A percentile compares a stretch with the other conserved stretches of the same genome.
Evolutionary conservation across 2,329 filamentous ascomycete genomes (phyloP).

Genomic region (Trichoderma semiorbis): DNA sequence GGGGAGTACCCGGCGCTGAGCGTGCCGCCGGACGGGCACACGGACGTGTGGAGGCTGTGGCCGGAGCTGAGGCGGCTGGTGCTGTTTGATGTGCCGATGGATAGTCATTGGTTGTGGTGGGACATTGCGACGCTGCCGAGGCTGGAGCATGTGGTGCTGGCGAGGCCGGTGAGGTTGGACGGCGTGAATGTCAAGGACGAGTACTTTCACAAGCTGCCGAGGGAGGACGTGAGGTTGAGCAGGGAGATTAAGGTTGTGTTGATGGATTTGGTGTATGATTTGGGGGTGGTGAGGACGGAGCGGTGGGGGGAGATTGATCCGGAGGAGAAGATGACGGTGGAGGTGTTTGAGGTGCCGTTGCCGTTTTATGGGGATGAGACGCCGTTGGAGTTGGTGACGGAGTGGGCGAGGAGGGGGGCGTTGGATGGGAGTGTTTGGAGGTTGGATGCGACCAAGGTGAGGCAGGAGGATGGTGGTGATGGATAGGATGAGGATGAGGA

Average conservation of each 20-base stretch:
- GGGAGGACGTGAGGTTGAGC: conserved; percentile 27
- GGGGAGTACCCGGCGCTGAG: conserved; percentile 44
- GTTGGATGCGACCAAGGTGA: conserved; percentile 27
- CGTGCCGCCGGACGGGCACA: conserved; percentile 29
- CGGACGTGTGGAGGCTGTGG: conserved; percentile 44
- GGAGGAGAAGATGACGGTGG: conserved; percentile 36
- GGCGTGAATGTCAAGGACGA: conserved; percentile 38
- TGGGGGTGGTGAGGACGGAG: conserved; percentile 26
- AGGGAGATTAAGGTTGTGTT: conserved; percentile 33
- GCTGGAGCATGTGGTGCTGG: conserved; percentile 43
- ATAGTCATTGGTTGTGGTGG: conserved; percentile 39
- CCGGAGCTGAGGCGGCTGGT: conserved; percentile 40
- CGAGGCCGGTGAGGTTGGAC: conserved; percentile 34
- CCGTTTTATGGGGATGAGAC: conserved; percentile 39
- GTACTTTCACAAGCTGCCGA: conserved; percentile 37
- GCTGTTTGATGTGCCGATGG: conserved; percentile 40
- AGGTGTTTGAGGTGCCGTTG: conserved; percentile 38
- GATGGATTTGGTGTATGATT: conserved; percentile 28
- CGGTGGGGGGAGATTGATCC: conserved; percentile 37
- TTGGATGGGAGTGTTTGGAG: conserved; percentile 40
- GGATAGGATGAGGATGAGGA: background rate
- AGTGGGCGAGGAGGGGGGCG: conserved; percentile 40
- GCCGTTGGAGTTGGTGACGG: conserved; percentile 30
- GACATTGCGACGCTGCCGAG: conserved; percentile 35
- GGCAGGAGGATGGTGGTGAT: background rate